Conservation (phyloP, 2,329 filamentous ascomycete species). For the Sordariomycetes sp. region DNA sequence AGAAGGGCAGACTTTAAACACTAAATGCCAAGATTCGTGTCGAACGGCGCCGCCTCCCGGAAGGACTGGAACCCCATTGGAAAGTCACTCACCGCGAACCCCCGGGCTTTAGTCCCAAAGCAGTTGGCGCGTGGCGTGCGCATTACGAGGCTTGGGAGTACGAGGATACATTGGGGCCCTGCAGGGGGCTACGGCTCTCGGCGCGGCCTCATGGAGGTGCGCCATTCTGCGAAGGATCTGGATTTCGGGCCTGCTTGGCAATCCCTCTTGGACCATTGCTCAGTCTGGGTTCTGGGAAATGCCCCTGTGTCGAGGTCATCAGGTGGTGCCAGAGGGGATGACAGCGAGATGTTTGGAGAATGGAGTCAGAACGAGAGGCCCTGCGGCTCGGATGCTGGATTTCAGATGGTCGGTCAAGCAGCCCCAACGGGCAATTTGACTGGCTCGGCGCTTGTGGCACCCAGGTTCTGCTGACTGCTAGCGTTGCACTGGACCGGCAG, state of each 20-base stretch:
- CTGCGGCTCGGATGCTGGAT: not conserved
- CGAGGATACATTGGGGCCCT: too few relatives aligned
- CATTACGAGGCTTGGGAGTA: not conserved
- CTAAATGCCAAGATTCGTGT: too few relatives aligned
- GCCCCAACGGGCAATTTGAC: not conserved
- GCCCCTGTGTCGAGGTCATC: too few relatives aligned
- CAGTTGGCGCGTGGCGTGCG: not conserved
- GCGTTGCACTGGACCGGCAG: not conserved
- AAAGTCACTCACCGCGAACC: not conserved
- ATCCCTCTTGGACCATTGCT: not conserved
- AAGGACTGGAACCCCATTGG: too few relatives aligned
- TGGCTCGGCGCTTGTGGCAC: constrained; percentile 11
- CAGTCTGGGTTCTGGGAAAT: too few relatives aligned
- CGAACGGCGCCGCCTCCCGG: not conserved
- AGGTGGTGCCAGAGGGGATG: too few relatives aligned
- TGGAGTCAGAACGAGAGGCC: not conserved
- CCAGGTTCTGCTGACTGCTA: not conserved
- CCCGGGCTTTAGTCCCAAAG: not conserved
- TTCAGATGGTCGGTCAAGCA: constrained; percentile 1
- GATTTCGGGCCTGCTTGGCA: not conserved
- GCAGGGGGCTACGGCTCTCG: too few relatives aligned
- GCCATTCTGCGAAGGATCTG: not conserved
- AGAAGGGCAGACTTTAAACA: not conserved
- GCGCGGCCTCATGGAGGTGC: too few relatives aligned
- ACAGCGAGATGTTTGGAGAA: not conserved